phyloP scores from a whole-genome alignment of 257 asterid species.

The Lycium ferocissimum region DNA sequence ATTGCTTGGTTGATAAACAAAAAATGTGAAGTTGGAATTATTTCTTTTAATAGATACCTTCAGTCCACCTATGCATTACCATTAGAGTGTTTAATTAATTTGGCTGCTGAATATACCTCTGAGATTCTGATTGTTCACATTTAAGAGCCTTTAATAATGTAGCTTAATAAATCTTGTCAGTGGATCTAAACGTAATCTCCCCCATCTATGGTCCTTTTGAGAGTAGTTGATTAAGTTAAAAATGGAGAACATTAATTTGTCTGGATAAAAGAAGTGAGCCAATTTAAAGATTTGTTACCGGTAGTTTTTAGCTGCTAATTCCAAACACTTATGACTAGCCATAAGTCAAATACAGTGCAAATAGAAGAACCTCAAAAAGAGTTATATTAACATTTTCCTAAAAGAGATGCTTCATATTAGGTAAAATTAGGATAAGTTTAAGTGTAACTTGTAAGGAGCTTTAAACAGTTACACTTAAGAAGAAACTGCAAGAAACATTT shows the following conservation, averaged over 20 bases:
- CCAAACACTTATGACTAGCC: not conserved
- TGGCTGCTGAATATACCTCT: not conserved
- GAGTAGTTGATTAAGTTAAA: not conserved
- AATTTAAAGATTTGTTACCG: not conserved
- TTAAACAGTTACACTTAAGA: not conserved
- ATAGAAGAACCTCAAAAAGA: not conserved
- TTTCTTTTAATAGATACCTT: no score
- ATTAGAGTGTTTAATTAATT: not conserved
- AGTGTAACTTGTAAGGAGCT: not conserved
- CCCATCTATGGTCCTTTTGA: no score
- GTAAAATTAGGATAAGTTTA: not conserved
- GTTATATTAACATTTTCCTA: not conserved
- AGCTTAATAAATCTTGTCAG: not conserved
- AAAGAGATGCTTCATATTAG: not conserved
- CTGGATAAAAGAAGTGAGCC: no score
- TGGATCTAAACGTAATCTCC: not conserved
- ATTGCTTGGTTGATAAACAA: not conserved
- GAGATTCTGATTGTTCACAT: not conserved
- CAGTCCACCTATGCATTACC: not conserved
- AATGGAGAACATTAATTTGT: not conserved
- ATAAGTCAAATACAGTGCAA: not conserved
- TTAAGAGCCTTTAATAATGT: not conserved
- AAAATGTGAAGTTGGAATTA: not conserved
- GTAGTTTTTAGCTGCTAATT: not conserved
- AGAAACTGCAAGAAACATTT: not conserved